These are phyloP conservation scores for Scorias spongiosa DNA, from an alignment of 2,329 filamentous ascomycete genomes.

Conservation along the genomic window DNA sequence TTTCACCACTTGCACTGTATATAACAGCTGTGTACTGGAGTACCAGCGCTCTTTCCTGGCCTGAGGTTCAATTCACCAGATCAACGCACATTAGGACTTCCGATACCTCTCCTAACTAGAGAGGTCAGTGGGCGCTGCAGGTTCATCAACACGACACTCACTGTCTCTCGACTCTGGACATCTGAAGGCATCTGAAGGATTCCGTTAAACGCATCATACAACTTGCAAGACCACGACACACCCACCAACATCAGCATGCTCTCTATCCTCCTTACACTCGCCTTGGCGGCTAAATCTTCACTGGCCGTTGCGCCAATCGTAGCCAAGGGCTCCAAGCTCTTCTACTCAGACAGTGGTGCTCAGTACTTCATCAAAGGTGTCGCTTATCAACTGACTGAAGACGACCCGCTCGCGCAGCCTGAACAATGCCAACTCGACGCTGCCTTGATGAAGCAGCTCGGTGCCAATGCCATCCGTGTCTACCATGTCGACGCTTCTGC, in stretches of 20 bases:
- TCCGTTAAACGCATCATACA: background rate
- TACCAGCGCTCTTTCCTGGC: too few species aligned
- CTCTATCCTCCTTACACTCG: background rate
- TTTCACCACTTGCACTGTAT: too few species aligned
- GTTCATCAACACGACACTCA: background rate
- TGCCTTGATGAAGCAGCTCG: conserved; percentile 61
- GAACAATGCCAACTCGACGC: conserved; percentile 66
- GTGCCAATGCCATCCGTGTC: conserved; percentile 70
- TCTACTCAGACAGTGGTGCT: conserved; percentile 54
- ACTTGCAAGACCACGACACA: background rate
- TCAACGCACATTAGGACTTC: too few species aligned
- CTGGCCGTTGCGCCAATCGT: conserved; percentile 40
- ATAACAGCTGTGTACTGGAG: too few species aligned
- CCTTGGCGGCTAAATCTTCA: conserved; percentile 17
- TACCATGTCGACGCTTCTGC: conserved; percentile 66
- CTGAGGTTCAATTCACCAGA: too few species aligned
- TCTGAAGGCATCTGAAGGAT: background rate
- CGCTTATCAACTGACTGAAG: conserved; percentile 35
- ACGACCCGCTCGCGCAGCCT: conserved; percentile 62
- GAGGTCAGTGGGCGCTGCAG: too few species aligned
- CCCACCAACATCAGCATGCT: background rate
- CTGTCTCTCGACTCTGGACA: background rate
- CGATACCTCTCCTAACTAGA: too few species aligned
- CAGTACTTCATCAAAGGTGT: conserved; percentile 72
- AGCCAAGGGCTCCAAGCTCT: conserved; percentile 69